phyloP scores from a whole-genome alignment of 2,329 filamentous ascomycete genomes.

The Colletotrichum incanum region DNA sequence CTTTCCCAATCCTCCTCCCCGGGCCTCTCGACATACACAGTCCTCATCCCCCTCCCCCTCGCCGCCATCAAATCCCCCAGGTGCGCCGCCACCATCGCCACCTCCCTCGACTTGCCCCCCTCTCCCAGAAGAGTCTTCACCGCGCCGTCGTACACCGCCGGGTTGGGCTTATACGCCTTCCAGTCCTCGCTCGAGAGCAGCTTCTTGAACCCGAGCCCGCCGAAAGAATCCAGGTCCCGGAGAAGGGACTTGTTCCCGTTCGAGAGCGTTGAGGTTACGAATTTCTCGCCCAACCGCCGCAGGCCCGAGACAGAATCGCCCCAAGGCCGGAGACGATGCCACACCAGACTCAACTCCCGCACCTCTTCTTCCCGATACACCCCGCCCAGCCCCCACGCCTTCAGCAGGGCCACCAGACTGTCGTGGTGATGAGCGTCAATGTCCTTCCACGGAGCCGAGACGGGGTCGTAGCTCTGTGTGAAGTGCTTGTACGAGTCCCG shows the following conservation, averaged over 20 bases:
- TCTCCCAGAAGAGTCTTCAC: conserved; percentile 63
- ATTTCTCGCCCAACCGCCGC: conserved; percentile 64
- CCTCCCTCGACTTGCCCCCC: conserved; percentile 70
- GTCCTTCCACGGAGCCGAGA: conserved; percentile 71
- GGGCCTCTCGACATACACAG: conserved; percentile 81
- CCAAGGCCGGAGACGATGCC: conserved; percentile 83
- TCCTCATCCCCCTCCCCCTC: conserved; percentile 74
- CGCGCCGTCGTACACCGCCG: conserved; percentile 78
- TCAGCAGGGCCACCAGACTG: conserved; percentile 73
- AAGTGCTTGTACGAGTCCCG: conserved; percentile 75
- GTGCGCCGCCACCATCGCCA: conserved; percentile 86
- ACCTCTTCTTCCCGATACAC: conserved; percentile 78
- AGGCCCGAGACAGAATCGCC: conserved; percentile 73
- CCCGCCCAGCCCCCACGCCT: conserved; percentile 67
- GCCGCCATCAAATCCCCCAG: conserved; percentile 79
- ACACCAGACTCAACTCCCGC: conserved; percentile 75
- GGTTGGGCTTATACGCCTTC: conserved; percentile 81
- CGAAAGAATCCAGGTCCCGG: conserved; percentile 73
- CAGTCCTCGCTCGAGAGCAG: conserved; percentile 81
- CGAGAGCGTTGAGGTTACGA: conserved; percentile 77
- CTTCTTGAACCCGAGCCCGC: conserved; percentile 72
- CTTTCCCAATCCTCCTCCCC: conserved; percentile 75
- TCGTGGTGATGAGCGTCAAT: conserved; percentile 81
- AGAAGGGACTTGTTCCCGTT: conserved; percentile 82
- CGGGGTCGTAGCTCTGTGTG: conserved; percentile 66